A percentile compares a stretch with the other conserved stretches of the same genome.
Conservation (phyloP, 1,139 yeast genomes). For the Yamadazyma dendronema region DNA sequence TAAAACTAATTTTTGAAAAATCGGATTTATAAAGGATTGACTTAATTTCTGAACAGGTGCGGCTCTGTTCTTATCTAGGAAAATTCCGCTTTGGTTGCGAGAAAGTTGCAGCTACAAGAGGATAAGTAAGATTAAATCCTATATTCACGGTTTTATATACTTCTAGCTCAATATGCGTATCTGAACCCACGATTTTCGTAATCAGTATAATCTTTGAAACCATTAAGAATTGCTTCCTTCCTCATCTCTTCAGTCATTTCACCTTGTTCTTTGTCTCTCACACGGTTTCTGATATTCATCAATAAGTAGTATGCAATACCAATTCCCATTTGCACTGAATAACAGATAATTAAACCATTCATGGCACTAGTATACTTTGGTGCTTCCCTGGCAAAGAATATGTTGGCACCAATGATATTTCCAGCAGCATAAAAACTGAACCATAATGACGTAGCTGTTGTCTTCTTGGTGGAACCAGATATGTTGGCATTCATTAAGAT, state of each 20-base stretch:
- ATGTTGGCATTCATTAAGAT: slow-evolving; percentile 25
- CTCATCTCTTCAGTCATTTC: slow-evolving; percentile 24
- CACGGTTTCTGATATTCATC: slow-evolving; percentile 22
- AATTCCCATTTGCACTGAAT: slow-evolving; percentile 25
- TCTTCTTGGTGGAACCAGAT: slow-evolving; percentile 26
- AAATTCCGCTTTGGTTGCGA: too few species aligned
- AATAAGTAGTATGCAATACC: slow-evolving; percentile 18
- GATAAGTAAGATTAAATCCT: too few species aligned
- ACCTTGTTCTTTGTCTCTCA: slow-evolving; percentile 23
- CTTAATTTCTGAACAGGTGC: not conserved
- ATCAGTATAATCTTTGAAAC: slow-evolving; percentile 34
- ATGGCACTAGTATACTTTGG: slow-evolving; percentile 27
- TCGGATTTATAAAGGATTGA: not conserved
- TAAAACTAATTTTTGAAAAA: not conserved
- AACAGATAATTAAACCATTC: slow-evolving; percentile 24
- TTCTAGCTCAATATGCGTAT: slow-evolving; percentile 18
- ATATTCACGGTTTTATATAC: too few species aligned
- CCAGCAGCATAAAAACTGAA: slow-evolving; percentile 29
- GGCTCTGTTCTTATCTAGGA: not conserved
- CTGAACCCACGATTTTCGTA: slow-evolving; percentile 31
- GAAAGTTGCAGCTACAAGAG: too few species aligned
- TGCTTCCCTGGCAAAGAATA: slow-evolving; percentile 27
- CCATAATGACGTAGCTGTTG: slow-evolving; percentile 26
- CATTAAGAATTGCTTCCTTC: slow-evolving; percentile 28
- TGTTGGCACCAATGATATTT: slow-evolving; percentile 28